These are phyloP conservation scores for Candida ipomoeae DNA, from an alignment of 805 yeast genomes.

Conservation along the genomic window DNA sequence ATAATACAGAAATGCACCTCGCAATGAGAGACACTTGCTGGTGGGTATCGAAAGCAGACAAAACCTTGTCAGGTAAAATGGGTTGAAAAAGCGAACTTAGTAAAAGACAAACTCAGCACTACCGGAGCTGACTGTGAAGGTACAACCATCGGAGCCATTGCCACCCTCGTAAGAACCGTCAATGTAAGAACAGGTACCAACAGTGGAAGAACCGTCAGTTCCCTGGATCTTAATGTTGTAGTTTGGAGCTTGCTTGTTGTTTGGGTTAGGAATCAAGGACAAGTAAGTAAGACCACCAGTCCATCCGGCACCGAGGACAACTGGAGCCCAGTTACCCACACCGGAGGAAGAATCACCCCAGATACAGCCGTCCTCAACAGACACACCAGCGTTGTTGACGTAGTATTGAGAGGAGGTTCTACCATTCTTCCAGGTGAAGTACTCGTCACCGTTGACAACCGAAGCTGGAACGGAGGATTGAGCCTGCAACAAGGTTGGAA, in stretches of 20 bases:
- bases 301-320: slow-evolving; percentile 74
- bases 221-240: slow-evolving; percentile 41
- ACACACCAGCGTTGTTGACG: slow-evolving; percentile 73
- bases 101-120: slow-evolving; percentile 18
- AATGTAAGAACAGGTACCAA: slow-evolving; percentile 17
- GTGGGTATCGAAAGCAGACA: slow-evolving; percentile 13
- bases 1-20: slow-evolving; percentile 3
- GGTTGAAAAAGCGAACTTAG: slow-evolving; percentile 4
- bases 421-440: slow-evolving; percentile 57
- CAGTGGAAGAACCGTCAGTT: slow-evolving; percentile 15
- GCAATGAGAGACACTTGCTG: slow-evolving; percentile 1
- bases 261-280: slow-evolving; percentile 75
- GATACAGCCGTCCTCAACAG: slow-evolving; percentile 63
- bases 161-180: slow-evolving; percentile 18
- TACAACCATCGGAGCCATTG: slow-evolving; percentile 19
- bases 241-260: slow-evolving; percentile 47
- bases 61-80: neutral
- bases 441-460: slow-evolving; percentile 53
- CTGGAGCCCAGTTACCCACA: slow-evolving; percentile 78
- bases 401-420: slow-evolving; percentile 69
- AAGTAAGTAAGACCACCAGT: slow-evolving; percentile 58
- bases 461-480: slow-evolving; percentile 47
- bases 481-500: slow-evolving; percentile 61
- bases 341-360: slow-evolving; percentile 62
- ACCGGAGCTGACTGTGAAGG: slow-evolving; percentile 17